Evolutionary conservation across 2,329 filamentous ascomycete species (phyloP).

Genomic region (Proliferodiscus dingleyae): DNA sequence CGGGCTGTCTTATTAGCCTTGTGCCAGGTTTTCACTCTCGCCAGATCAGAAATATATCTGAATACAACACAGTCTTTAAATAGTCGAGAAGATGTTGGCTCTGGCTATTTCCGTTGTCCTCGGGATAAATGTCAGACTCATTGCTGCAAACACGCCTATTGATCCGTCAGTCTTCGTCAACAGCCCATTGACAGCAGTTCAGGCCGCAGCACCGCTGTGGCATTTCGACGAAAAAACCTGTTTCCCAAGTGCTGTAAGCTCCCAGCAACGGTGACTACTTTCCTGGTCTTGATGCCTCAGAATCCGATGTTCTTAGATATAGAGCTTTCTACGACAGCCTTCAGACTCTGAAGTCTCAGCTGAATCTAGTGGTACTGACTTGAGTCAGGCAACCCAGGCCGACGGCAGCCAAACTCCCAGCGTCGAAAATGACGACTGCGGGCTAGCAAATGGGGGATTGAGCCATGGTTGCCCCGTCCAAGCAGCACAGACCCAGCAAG

Average conservation of each 20-base stretch:
- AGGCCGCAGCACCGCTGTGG: slow-evolving; percentile 15
- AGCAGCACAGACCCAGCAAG: slow-evolving; percentile 10
- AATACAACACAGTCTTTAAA: neutral
- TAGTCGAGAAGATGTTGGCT: neutral
- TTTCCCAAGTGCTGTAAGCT: slow-evolving; percentile 10
- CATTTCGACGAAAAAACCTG: slow-evolving; percentile 17
- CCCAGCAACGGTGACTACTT: too few species aligned
- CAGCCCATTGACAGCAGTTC: slow-evolving; percentile 10
- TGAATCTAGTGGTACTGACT: too few species aligned
- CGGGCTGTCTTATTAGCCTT: too few species aligned
- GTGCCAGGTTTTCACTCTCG: too few species aligned
- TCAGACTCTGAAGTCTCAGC: too few species aligned
- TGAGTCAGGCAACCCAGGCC: slow-evolving; percentile 4
- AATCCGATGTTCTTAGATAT: too few species aligned
- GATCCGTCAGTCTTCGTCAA: slow-evolving; percentile 11
- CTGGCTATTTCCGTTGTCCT: neutral
- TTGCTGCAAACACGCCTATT: slow-evolving; percentile 14
- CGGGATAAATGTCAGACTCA: neutral
- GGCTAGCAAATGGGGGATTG: slow-evolving; percentile 1
- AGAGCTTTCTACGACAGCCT: too few species aligned
- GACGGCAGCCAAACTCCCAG: slow-evolving; percentile 15
- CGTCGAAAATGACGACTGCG: slow-evolving; percentile 10
- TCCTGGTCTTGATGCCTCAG: too few species aligned
- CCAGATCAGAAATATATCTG: neutral
- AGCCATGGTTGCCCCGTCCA: slow-evolving; percentile 13